Evolutionary conservation across 2,329 filamentous ascomycete species (phyloP), one percentile per base, ranked within the genome.

Genomic region (Byssoonygena ceratinophila): DNA sequence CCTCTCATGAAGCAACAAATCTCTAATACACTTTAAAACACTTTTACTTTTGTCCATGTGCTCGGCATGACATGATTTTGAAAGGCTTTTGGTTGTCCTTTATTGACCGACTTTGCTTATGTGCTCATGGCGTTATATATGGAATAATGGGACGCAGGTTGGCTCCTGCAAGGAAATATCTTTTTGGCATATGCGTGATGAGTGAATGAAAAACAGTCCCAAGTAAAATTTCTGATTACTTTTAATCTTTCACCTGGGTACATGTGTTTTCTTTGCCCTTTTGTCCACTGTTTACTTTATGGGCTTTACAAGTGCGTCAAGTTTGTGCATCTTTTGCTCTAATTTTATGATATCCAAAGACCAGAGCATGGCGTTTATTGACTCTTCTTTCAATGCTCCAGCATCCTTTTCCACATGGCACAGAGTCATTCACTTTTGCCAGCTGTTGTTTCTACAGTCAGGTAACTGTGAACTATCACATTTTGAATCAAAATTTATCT

Each of bases 311-410:
- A n/a, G 11, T 50, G 18, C 39, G 3, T 22, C 27, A 27, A n/a
- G 47, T 25, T 34, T 34, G 29, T 18, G 32, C 31, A 36, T 44
- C 18, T 32, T 40, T 45, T 4, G 22, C 29, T 7, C 18, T 51
- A 20, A 14, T 51, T n/a, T 51, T 51, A 51, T 45, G 49, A 51
- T 51, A 51, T 51, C 40, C 48, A 51, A 43, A 51, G 46, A 49
- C 46, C 36, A 49, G 25, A 23, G 48, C 37, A 45, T 44, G 25
- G 27, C 27, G 20, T 51, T 44, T 44, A 18, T 22, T 20, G 4
- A n/a, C 11, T 16, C 18, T 27, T 25, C 16, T n/a, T 36, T 11
- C 20, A 16, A 27, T 34, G n/a, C 27, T 20, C n/a, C 27, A 6
- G 3, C 9, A 12, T 16, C 22, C 4, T 20, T 37, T 12, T 5